Percentiles rank a stretch among this genome's conserved stretches.
Evolutionary conservation across 1,284 basidiomycete genomes (phyloP).

Genomic region (Malassezia sympodialis): DNA sequence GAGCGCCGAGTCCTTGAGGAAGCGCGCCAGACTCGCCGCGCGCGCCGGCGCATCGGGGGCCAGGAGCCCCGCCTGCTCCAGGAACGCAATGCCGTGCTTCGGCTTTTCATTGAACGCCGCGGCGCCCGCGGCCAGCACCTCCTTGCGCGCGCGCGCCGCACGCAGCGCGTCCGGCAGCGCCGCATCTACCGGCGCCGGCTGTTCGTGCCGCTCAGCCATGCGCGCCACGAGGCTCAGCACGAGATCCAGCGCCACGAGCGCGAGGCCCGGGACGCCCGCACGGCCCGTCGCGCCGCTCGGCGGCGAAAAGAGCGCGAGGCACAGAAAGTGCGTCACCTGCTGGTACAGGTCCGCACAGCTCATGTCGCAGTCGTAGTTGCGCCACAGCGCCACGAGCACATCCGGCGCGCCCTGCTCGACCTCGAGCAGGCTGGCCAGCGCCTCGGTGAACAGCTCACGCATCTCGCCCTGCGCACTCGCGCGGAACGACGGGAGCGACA

Average conservation of each 20-base stretch:
- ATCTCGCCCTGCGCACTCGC: slow-evolving; percentile 57
- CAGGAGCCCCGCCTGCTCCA: slow-evolving; percentile 56
- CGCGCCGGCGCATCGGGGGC: slow-evolving; percentile 53
- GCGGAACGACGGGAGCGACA: slow-evolving; percentile 8
- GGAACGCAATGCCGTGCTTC: slow-evolving; percentile 69
- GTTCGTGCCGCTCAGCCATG: slow-evolving; percentile 68
- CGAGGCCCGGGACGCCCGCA: slow-evolving; percentile 53
- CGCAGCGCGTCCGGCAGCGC: slow-evolving; percentile 46
- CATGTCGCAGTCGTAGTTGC: slow-evolving; percentile 92
- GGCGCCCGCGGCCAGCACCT: slow-evolving; percentile 72
- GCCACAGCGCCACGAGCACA: slow-evolving; percentile 90
- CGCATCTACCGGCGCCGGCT: slow-evolving; percentile 50
- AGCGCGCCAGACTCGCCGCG: slow-evolving; percentile 56
- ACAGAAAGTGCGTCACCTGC: slow-evolving; percentile 76
- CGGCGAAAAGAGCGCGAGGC: slow-evolving; percentile 37
- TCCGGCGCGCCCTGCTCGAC: slow-evolving; percentile 48
- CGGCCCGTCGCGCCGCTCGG: neutral
- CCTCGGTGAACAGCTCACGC: slow-evolving; percentile 80
- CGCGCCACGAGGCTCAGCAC: slow-evolving; percentile 75
- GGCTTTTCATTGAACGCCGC: slow-evolving; percentile 89
- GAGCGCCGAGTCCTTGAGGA: slow-evolving; percentile 73
- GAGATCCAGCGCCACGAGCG: slow-evolving; percentile 80
- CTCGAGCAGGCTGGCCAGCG: slow-evolving; percentile 64
- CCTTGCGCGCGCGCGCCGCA: slow-evolving; percentile 72
- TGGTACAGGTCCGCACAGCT: slow-evolving; percentile 96